Conservation (phyloP, 2,329 filamentous ascomycete species). For the Gliomastix tumulicola region DNA sequence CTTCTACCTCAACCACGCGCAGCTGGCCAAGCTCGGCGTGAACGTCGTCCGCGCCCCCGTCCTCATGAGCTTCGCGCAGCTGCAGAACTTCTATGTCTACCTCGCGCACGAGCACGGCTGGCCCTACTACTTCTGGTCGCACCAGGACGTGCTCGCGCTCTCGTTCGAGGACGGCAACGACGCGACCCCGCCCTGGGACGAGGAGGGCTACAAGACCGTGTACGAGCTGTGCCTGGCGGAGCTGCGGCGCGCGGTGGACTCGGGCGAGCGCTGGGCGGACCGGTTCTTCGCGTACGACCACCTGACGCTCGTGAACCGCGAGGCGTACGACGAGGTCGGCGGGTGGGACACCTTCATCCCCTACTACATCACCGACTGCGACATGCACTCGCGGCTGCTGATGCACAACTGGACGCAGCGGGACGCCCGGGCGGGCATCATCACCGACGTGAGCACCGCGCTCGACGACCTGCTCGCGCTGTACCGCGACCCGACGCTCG, state of each 20-base stretch:
- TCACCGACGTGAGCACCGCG: conserved; percentile 36
- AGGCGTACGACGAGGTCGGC: conserved; percentile 40
- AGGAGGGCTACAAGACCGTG: conserved; percentile 29
- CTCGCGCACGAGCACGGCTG: conserved; percentile 34
- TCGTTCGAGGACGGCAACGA: conserved; percentile 31
- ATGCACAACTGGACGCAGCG: conserved; percentile 36
- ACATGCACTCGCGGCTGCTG: conserved; percentile 40
- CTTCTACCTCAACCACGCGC: conserved; percentile 46
- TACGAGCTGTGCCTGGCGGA: conserved; percentile 30
- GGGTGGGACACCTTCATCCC: conserved; percentile 53
- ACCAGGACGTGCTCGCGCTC: conserved; percentile 43
- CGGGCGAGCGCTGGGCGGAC: conserved; percentile 36
- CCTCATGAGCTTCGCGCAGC: conserved; percentile 45
- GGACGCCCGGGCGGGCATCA: conserved; percentile 29
- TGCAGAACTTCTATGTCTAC: conserved; percentile 46
- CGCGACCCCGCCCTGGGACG: conserved; percentile 19
- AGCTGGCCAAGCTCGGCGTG: conserved; percentile 42
- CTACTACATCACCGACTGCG: conserved; percentile 52
- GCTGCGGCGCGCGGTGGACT: conserved; percentile 19
- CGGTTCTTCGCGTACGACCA: conserved; percentile 54
- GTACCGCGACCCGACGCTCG: conserved; percentile 31
- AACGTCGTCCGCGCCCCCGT: conserved; percentile 42
- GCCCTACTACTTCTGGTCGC: conserved; percentile 48
- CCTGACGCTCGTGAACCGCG: conserved; percentile 48
- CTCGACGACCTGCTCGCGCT: conserved; percentile 38